A percentile compares a stretch with the other conserved stretches of the same genome.
These are phyloP conservation scores for Pulveroboletus frians DNA, from an alignment of 768 basidiomycete genomes.

Conservation along the genomic window DNA sequence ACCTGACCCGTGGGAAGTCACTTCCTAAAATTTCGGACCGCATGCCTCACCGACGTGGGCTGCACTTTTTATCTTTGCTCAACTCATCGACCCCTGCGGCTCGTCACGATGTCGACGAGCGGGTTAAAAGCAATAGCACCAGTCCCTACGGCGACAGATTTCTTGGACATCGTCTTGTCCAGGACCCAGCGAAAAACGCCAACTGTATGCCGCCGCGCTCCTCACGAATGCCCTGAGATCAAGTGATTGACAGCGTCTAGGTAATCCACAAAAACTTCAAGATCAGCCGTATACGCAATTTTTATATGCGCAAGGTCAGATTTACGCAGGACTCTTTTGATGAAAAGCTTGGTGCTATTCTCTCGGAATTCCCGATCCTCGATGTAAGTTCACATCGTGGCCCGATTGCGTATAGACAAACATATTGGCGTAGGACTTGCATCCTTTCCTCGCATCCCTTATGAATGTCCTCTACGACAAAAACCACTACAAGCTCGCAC, in stretches of 20 bases:
- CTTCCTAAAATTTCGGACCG: constrained; percentile 10
- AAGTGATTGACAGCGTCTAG: constrained; percentile 34
- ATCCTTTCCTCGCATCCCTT: constrained; percentile 92
- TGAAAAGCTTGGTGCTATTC: constrained; percentile 88
- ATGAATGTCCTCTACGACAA: constrained; percentile 99
- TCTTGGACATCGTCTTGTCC: constrained; percentile 88
- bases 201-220: constrained; percentile 47
- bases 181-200: constrained; percentile 97
- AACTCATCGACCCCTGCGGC: constrained; percentile 1
- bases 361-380: constrained; percentile 95
- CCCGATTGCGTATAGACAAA: constrained; percentile 1
- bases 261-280: constrained; percentile 99
- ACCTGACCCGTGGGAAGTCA: constrained; percentile 11
- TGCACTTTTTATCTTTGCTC: constrained; percentile 5
- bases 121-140: constrained; percentile 96
- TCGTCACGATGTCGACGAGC: constrained; percentile 63
- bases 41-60: neutral
- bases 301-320: constrained; percentile 99
- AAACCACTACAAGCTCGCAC: constrained; percentile 98
- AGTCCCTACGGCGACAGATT: constrained; percentile 94
- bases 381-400: constrained; percentile 56
- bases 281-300: constrained; percentile 95
- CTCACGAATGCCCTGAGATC: neutral
- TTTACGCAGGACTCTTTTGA: constrained; percentile 97
- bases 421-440: constrained; percentile 58